These are phyloP conservation scores for Diplodia mutila DNA, from an alignment of 2,329 filamentous ascomycete species.

Conservation along the genomic window DNA sequence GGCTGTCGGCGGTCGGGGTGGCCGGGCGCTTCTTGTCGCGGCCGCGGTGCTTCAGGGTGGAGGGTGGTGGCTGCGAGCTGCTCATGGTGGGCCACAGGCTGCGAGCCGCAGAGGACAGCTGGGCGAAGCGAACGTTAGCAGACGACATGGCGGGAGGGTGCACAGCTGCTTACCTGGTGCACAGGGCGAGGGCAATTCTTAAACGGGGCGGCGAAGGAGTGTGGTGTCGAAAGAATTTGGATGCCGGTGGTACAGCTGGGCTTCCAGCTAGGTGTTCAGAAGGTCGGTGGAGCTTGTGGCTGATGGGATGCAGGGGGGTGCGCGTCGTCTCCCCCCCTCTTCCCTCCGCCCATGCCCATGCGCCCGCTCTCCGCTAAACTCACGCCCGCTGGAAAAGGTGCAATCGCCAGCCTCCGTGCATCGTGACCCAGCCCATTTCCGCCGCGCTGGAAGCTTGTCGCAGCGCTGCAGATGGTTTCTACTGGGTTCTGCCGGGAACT, in stretches of 20 bases:
- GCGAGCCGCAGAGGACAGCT: slow-evolving; percentile 42
- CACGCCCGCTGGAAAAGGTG: background rate
- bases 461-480: background rate
- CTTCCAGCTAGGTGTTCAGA: slow-evolving; percentile 25
- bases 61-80: slow-evolving; percentile 14
- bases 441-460: background rate
- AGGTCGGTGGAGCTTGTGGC: slow-evolving; percentile 5
- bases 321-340: slow-evolving; percentile 14
- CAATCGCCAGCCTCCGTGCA: background rate
- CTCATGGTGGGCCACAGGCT: slow-evolving; percentile 27
- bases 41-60: slow-evolving; percentile 41
- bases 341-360: background rate
- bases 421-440: background rate
- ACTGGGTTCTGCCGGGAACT: background rate
- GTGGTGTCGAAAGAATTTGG: slow-evolving; percentile 25
- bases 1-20: slow-evolving; percentile 40
- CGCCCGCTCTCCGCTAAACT: background rate
- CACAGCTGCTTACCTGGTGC: slow-evolving; percentile 10
- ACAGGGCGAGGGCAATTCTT: slow-evolving; percentile 17
- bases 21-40: slow-evolving; percentile 44
- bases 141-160: slow-evolving; percentile 14
- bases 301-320: slow-evolving; percentile 19
- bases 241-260: slow-evolving; percentile 20
- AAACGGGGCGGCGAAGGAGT: slow-evolving; percentile 22
- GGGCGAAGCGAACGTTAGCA: slow-evolving; percentile 19